phyloP scores from a whole-genome alignment of 306 rosid species.

The Hippophae rhamnoides region DNA sequence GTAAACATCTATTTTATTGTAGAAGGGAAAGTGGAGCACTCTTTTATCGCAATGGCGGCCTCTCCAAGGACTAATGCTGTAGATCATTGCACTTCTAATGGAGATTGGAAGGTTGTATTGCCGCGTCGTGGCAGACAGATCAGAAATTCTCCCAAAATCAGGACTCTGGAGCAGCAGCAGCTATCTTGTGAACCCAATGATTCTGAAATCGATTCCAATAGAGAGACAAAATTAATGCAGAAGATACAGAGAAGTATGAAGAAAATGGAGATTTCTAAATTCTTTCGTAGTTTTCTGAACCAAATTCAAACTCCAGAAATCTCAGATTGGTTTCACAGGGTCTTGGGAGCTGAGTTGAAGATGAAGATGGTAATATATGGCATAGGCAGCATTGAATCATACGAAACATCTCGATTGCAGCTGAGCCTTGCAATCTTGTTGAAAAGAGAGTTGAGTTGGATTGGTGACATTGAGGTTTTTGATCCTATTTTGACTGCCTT shows the following conservation, averaged over 20 bases:
- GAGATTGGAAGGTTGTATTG: conserved; percentile 64
- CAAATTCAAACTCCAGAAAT: conserved; percentile 39
- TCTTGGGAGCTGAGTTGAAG: conserved; percentile 33
- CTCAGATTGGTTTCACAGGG: conserved; percentile 26
- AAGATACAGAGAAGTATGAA: conserved; percentile 39
- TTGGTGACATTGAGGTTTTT: conserved; percentile 62
- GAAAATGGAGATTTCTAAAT: conserved; percentile 44
- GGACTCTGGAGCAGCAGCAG: conserved; percentile 15
- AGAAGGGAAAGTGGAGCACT: neutral
- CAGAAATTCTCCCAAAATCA: conserved; percentile 19
- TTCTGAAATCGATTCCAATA: conserved; percentile 28
- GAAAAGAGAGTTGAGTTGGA: conserved; percentile 47
- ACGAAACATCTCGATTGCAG: conserved; percentile 38
- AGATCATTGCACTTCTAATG: conserved; percentile 20
- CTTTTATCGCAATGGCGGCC: conserved; percentile 40
- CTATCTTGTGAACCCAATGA: conserved; percentile 39
- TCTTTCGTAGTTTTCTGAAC: conserved; percentile 40
- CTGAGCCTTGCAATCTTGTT: conserved; percentile 23
- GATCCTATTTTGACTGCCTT: conserved; percentile 73
- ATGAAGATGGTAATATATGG: conserved; percentile 30
- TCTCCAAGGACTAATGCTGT: conserved; percentile 37
- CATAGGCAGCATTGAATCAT: conserved; percentile 70
- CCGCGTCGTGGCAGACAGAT: conserved; percentile 50
- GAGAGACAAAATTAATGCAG: conserved; percentile 46
- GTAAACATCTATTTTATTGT: neutral